A percentile compares a stretch with the other conserved stretches of the same genome.
These are phyloP conservation scores for Zasmidium citrigriseum DNA, from an alignment of 2,329 filamentous ascomycete species.

Conservation along the genomic window DNA sequence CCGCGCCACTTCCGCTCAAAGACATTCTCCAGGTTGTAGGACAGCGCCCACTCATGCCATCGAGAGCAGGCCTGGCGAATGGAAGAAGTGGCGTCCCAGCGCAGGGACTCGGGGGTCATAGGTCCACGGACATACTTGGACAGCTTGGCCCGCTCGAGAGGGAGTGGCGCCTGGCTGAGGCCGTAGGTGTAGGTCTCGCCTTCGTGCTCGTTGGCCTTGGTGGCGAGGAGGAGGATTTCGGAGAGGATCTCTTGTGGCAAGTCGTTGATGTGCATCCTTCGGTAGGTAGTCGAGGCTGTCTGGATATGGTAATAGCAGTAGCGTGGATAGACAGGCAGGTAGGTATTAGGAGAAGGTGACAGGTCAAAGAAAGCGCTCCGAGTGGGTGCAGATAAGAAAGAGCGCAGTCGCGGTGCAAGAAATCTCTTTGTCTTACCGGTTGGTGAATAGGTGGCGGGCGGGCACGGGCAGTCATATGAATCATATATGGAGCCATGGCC, in stretches of 20 bases:
- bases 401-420: constrained; percentile 7
- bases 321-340: constrained; percentile 6
- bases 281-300: not conserved
- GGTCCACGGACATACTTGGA: constrained; percentile 55
- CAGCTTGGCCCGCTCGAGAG: constrained; percentile 45
- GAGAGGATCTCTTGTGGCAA: constrained; percentile 55
- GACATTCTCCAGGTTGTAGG: constrained; percentile 53
- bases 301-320: not conserved
- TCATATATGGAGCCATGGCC: not conserved
- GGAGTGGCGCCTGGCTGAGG: constrained; percentile 50
- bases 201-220: constrained; percentile 49
- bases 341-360: constrained; percentile 11
- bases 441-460: not conserved
- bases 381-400: constrained; percentile 23
- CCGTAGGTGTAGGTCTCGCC: constrained; percentile 55
- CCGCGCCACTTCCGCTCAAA: constrained; percentile 57
- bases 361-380: constrained; percentile 18
- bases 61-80: constrained; percentile 51
- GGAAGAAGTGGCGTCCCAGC: constrained; percentile 52
- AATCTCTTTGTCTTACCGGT: too few relatives aligned
- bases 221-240: constrained; percentile 52
- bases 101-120: constrained; percentile 51
- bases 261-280: constrained; percentile 42
- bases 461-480: not conserved
- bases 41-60: constrained; percentile 57